phyloP scores from a whole-genome alignment of 129 eudicot genomes.

The Helianthus annuus region DNA sequence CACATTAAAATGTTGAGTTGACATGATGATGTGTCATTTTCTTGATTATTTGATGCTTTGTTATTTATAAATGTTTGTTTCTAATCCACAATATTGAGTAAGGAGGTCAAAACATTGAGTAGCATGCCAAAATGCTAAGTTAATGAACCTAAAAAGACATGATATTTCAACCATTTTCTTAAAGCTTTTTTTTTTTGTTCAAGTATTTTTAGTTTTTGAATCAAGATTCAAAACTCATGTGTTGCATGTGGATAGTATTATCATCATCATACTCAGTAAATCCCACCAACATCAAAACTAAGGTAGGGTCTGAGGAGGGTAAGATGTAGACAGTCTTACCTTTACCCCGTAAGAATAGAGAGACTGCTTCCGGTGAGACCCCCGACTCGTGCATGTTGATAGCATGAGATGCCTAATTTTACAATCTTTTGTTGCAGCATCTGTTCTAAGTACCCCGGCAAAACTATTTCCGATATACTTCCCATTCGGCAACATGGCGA shows the following conservation, averaged over 20 bases:
- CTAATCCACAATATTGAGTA: not conserved
- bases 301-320: no score
- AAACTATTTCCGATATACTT: conserved; percentile 75
- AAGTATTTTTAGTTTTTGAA: not conserved
- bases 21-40: not conserved
- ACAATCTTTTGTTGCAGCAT: conserved; percentile 44
- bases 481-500: conserved; percentile 88
- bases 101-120: not conserved
- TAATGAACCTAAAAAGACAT: not conserved
- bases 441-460: conserved; percentile 60
- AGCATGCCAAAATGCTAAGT: no score
- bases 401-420: not conserved
- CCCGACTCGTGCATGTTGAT: not conserved
- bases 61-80: not conserved
- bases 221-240: not conserved
- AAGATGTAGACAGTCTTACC: no score
- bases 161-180: not conserved
- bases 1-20: not conserved
- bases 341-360: no score
- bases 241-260: not conserved
- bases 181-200: not conserved
- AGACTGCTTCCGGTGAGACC: no score
- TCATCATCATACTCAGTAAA: no score
- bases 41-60: not conserved
- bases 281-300: no score